Evolutionary conservation across 1,139 yeast genomes (phyloP).

Genomic region (Debaryomycetaceae sp.): DNA sequence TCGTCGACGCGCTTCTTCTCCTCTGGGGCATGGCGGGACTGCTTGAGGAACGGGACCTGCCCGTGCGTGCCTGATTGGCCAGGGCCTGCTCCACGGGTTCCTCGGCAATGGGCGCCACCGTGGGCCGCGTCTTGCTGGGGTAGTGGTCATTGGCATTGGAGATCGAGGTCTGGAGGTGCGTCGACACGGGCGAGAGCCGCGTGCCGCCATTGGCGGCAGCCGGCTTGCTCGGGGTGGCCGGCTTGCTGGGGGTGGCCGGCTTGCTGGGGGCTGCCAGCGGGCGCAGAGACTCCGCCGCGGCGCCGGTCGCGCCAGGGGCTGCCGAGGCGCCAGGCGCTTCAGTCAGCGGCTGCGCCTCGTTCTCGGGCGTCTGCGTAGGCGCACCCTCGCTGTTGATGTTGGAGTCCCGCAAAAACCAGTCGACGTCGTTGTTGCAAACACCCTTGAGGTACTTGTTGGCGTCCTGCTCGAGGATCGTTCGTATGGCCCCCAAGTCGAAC

Average conservation of each 20-base stretch:
- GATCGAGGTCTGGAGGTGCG: constrained; percentile 27
- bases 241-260: constrained; percentile 1
- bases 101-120: constrained; percentile 31
- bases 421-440: constrained; percentile 33
- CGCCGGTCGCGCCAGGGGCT: not conserved
- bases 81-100: constrained; percentile 13
- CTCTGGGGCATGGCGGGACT: constrained; percentile 7
- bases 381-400: constrained; percentile 10
- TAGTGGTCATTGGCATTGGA: constrained; percentile 33
- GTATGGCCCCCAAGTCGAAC: constrained; percentile 15
- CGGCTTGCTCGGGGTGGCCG: constrained; percentile 2
- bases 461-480: constrained; percentile 18
- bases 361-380: not conserved
- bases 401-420: constrained; percentile 47
- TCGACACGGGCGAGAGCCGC: constrained; percentile 14
- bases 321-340: constrained; percentile 2
- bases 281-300: not conserved
- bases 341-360: not conserved
- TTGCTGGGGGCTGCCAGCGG: not conserved
- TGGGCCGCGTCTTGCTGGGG: constrained; percentile 30
- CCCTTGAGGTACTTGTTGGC: constrained; percentile 21
- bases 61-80: not conserved
- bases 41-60: constrained; percentile 5
- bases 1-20: constrained; percentile 14
- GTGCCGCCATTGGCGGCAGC: constrained; percentile 1